A percentile compares a stretch with the other conserved stretches of the same genome.
Evolutionary conservation across 345 rosid species (phyloP).

Genomic region (Salix suchowensis): DNA sequence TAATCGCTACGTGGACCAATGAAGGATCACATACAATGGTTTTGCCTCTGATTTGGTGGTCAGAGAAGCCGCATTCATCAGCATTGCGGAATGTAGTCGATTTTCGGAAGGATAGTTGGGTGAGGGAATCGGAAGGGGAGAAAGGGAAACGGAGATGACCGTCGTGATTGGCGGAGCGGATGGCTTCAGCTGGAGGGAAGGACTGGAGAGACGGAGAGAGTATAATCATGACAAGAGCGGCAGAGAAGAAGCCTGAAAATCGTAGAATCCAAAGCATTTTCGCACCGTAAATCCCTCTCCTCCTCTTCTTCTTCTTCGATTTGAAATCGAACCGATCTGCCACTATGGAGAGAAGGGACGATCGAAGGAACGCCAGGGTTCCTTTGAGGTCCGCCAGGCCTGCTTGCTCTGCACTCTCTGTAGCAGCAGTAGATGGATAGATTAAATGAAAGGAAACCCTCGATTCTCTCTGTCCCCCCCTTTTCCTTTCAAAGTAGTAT

Average conservation of each 20-base stretch:
- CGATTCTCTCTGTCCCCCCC: slow-evolving; percentile 23
- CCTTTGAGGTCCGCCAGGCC: slow-evolving; percentile 32
- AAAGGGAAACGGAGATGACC: slow-evolving; percentile 35
- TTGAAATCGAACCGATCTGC: slow-evolving; percentile 28
- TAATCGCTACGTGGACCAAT: slow-evolving; percentile 78
- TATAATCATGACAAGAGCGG: slow-evolving; percentile 60
- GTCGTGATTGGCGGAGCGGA: slow-evolving; percentile 65
- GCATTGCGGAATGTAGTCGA: slow-evolving; percentile 74
- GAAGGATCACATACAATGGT: slow-evolving; percentile 69
- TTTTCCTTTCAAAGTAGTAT: slow-evolving; percentile 26
- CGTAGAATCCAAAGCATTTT: slow-evolving; percentile 74
- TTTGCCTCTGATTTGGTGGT: slow-evolving; percentile 3
- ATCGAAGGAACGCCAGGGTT: slow-evolving; percentile 24
- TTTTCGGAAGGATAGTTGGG: slow-evolving; percentile 56
- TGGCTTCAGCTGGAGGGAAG: slow-evolving; percentile 91
- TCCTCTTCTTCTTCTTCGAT: slow-evolving; percentile 35
- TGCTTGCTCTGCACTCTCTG: not conserved
- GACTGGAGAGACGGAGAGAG: slow-evolving; percentile 84
- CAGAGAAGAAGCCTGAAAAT: slow-evolving; percentile 71
- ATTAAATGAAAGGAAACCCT: not conserved
- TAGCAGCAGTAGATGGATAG: too few species aligned
- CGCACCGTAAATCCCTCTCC: slow-evolving; percentile 20
- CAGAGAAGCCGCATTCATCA: slow-evolving; percentile 57
- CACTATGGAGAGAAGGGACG: slow-evolving; percentile 5
- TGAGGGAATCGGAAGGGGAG: slow-evolving; percentile 18